phyloP scores from a whole-genome alignment of 2,329 filamentous ascomycete species.

The Scytalidium lignicola region DNA sequence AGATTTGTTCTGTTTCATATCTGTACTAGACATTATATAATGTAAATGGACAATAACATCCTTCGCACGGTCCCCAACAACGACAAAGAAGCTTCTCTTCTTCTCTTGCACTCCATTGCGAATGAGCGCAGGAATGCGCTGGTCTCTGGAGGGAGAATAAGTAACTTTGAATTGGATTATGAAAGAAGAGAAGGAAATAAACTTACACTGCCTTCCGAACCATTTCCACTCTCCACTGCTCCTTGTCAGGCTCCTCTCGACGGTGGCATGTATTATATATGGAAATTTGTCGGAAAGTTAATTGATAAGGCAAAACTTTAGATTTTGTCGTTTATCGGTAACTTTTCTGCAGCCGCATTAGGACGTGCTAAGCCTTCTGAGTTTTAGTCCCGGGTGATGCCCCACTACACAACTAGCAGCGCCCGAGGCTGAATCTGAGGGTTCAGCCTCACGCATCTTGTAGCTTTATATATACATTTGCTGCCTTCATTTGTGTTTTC shows the following conservation, averaged over 20 bases:
- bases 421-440: no score
- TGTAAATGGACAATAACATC: constrained; percentile 95
- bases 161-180: background rate
- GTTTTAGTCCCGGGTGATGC: background rate
- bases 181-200: no score
- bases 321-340: background rate
- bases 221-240: constrained; percentile 15
- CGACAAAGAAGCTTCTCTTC: constrained; percentile 96
- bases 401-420: background rate
- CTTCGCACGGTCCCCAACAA: constrained; percentile 90
- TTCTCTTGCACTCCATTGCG: constrained; percentile 90
- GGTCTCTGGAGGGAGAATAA: constrained; percentile 54
- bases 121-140: constrained; percentile 85
- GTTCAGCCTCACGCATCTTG: background rate
- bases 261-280: constrained; percentile 10
- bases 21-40: constrained; percentile 84
- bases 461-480: no score
- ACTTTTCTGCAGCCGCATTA: background rate
- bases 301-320: background rate
- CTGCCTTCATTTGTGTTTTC: no score
- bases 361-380: background rate
- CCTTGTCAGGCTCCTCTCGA: constrained; percentile 11
- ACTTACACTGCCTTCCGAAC: constrained; percentile 27
- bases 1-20: constrained; percentile 92
- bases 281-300: background rate